These are phyloP conservation scores for Apiotrichum akiyoshidainum DNA, from an alignment of 1,284 basidiomycete genomes.

Conservation along the genomic window DNA sequence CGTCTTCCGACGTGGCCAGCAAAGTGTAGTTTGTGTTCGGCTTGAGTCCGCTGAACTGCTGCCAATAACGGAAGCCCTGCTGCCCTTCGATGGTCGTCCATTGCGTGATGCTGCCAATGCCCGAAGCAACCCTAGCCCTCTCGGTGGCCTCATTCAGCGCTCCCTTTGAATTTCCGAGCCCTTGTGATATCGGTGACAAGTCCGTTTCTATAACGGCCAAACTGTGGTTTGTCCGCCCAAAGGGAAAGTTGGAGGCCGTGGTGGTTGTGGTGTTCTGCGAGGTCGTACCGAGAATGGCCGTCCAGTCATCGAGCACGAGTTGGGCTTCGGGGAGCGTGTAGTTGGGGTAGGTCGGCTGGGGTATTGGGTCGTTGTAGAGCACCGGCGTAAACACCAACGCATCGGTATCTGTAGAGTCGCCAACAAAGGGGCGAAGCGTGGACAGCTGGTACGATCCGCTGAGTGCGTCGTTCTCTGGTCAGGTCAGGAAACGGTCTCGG, in stretches of 20 bases:
- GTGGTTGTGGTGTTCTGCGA: slow-evolving; percentile 18
- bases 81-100: slow-evolving; percentile 30
- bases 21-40: slow-evolving; percentile 44
- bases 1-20: slow-evolving; percentile 32
- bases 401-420: slow-evolving; percentile 71
- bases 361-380: slow-evolving; percentile 49
- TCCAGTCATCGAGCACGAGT: slow-evolving; percentile 51
- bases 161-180: slow-evolving; percentile 50
- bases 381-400: slow-evolving; percentile 72
- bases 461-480: background rate
- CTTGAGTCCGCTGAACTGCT: slow-evolving; percentile 30
- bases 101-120: slow-evolving; percentile 23
- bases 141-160: background rate
- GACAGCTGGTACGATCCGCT: background rate
- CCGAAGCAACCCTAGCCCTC: background rate
- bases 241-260: slow-evolving; percentile 54
- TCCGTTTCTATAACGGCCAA: slow-evolving; percentile 52
- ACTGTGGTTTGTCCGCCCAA: slow-evolving; percentile 55
- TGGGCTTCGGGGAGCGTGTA: slow-evolving; percentile 69
- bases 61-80: slow-evolving; percentile 39
- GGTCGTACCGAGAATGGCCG: background rate
- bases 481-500: background rate
- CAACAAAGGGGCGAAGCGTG: slow-evolving; percentile 53
- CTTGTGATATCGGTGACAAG: slow-evolving; percentile 53
- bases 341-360: slow-evolving; percentile 66